Conservation (phyloP, 164 flowering plant species). For the Nelumbo lutea region DNA sequence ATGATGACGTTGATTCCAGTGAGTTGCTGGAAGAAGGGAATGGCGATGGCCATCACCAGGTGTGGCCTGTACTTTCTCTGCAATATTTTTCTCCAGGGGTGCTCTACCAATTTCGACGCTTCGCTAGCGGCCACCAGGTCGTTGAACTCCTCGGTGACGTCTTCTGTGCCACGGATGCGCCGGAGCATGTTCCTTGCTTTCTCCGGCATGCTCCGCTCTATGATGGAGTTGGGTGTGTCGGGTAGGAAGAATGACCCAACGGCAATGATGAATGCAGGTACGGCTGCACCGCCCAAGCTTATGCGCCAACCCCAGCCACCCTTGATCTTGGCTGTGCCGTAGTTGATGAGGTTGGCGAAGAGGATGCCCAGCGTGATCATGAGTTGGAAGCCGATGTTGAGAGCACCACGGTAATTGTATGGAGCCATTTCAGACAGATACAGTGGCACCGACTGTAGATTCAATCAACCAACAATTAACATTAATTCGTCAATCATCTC, state of each 20-base stretch:
- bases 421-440: conserved; percentile 91
- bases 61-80: conserved; percentile 67
- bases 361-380: conserved; percentile 75
- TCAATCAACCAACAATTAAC: not conserved
- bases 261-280: conserved; percentile 66
- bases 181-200: conserved; percentile 38
- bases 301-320: conserved; percentile 81
- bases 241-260: conserved; percentile 61
- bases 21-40: conserved; percentile 75
- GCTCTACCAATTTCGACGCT: conserved; percentile 47
- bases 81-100: conserved; percentile 63
- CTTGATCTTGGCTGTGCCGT: conserved; percentile 54
- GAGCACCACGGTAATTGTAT: conserved; percentile 60
- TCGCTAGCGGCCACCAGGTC: conserved; percentile 70
- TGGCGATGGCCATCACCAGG: conserved; percentile 52
- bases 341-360: conserved; percentile 61
- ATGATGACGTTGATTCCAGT: conserved; percentile 83
- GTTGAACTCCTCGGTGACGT: conserved; percentile 57
- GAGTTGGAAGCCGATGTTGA: conserved; percentile 74
- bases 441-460: conserved; percentile 53
- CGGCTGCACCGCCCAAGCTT: conserved; percentile 61
- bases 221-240: conserved; percentile 82
- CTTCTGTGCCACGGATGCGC: conserved; percentile 45
- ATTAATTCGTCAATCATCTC: too few relatives aligned
- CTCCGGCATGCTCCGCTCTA: conserved; percentile 49